A percentile compares a stretch with the other conserved stretches of the same genome.
These are phyloP conservation scores for Agroathelia rolfsii DNA, from an alignment of 1,284 basidiomycete species.

Conservation along the genomic window DNA sequence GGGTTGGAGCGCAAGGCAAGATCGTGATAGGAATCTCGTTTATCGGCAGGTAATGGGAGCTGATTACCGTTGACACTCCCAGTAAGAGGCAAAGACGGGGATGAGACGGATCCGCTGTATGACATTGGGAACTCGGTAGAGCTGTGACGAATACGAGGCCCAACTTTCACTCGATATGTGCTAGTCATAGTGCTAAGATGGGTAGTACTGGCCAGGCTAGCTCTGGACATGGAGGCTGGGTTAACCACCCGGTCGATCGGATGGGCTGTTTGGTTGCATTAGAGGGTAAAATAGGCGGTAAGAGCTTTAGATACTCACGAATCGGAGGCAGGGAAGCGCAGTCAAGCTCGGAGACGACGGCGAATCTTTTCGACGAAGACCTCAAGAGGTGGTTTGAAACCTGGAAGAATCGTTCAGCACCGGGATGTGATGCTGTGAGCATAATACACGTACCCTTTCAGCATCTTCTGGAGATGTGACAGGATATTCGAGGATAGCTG, in stretches of 20 bases:
- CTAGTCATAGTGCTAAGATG: no score
- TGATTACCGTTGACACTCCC: conserved; percentile 23
- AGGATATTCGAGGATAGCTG: no score
- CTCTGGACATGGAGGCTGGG: conserved; percentile 35
- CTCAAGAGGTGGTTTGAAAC: conserved; percentile 30
- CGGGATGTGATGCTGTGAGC: conserved; percentile 13
- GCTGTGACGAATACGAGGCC: conserved; percentile 48
- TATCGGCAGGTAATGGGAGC: conserved; percentile 17
- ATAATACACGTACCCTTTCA: no score
- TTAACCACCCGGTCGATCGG: conserved; percentile 49
- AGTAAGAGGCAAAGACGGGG: conserved; percentile 8
- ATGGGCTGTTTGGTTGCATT: conserved; percentile 37
- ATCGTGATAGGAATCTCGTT: conserved; percentile 41
- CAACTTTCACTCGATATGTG: conserved; percentile 62
- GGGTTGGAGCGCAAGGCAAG: conserved; percentile 60
- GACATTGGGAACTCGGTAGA: conserved; percentile 47
- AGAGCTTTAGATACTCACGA: conserved; percentile 37
- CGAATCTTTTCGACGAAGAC: conserved; percentile 59
- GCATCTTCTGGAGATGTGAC: no score
- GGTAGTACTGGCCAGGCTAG: conserved; percentile 39
- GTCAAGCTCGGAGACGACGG: conserved; percentile 43
- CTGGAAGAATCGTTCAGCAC: conserved; percentile 7
- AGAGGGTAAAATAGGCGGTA: conserved; percentile 3
- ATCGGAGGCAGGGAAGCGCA: conserved; percentile 51
- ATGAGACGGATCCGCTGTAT: conserved; percentile 17